Base-by-base conservation (phyloP, 2,329 filamentous ascomycete species). In the Curvularia hawaiiensis region DNA sequence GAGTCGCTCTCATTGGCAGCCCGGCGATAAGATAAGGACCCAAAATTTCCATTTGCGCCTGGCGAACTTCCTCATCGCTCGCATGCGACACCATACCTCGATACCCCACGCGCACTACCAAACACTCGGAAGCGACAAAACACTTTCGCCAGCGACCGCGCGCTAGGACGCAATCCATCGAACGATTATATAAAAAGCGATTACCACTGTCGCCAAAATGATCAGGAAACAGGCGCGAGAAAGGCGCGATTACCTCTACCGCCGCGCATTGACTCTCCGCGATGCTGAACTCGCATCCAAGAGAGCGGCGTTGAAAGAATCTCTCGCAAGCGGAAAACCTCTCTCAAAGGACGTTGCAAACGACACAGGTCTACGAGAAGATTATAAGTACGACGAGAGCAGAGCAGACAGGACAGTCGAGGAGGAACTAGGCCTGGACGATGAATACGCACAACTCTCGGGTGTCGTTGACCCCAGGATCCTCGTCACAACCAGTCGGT, bases 241-340 rank as follows among this genome's bases (percentile, higher is more conserved):
- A 77, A 84, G 91, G 68, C 84, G 90, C 67, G 91, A 96, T 75
- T 96, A 98, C 77, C 87, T 99, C 69, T 73, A 72, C 77, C 88
- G 94, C 59, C 89, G 91, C 71, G 94, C 95, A 38, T 84, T 97
- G 56, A 88, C 92, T 22, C 67, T 75, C n/a, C 67, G 70, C 50
- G 92, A 97, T 79, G 94, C 94, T 60, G 94, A 97, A 72, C 96
- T 96, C 64, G 90, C 90, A 56, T 91, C 96, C 75, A 97, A 97
- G 77, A 84, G 94, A 69, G 90, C 93, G 39, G 91, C 96, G 75
- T 80, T 99, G 53, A 90, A 93, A 75, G 87, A 89, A 33, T 92
- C 93, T 10, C 83, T 98, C 50, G 94, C 95, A 22, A 91, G 90
- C 10, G 95, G 95, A 63, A 96, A 95, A 73, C 90, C 92, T 9